phyloP scores from a whole-genome alignment of 225 moss, liverwort and hornwort species.

The Physcomitrellopsis africana region DNA sequence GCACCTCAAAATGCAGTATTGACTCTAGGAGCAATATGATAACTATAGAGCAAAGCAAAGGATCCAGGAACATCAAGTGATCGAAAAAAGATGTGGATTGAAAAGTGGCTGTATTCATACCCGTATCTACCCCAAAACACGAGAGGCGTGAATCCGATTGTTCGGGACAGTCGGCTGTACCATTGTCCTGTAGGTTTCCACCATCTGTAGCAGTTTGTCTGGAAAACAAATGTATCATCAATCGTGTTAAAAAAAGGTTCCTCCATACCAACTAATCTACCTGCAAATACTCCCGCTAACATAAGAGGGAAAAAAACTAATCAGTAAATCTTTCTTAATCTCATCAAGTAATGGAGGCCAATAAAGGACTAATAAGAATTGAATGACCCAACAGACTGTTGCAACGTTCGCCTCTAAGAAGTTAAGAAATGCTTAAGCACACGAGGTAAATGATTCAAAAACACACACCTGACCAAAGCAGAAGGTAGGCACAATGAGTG shows the following conservation, averaged over 20 bases:
- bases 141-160: slow-evolving; percentile 87
- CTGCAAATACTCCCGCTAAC: background rate
- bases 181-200: slow-evolving; percentile 87
- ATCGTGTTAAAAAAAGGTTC: background rate
- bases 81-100: background rate
- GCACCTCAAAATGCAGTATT: background rate
- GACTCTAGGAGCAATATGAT: background rate
- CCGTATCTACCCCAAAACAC: slow-evolving; percentile 92
- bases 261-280: background rate
- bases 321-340: background rate
- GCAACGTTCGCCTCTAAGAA: background rate
- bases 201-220: slow-evolving; percentile 71
- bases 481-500: slow-evolving; percentile 84
- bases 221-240: slow-evolving; percentile 21
- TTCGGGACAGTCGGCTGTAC: slow-evolving; percentile 71
- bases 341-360: background rate
- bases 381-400: background rate
- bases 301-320: background rate
- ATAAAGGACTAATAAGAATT: background rate
- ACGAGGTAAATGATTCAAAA: background rate
- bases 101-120: slow-evolving; percentile 40
- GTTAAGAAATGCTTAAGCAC: slow-evolving; percentile 16
- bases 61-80: background rate
- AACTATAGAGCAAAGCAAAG: background rate
- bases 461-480: slow-evolving; percentile 89